These are phyloP conservation scores for Wallacemonas collosoma DNA, from an alignment of 208 protist genomes.

Conservation along the genomic window DNA sequence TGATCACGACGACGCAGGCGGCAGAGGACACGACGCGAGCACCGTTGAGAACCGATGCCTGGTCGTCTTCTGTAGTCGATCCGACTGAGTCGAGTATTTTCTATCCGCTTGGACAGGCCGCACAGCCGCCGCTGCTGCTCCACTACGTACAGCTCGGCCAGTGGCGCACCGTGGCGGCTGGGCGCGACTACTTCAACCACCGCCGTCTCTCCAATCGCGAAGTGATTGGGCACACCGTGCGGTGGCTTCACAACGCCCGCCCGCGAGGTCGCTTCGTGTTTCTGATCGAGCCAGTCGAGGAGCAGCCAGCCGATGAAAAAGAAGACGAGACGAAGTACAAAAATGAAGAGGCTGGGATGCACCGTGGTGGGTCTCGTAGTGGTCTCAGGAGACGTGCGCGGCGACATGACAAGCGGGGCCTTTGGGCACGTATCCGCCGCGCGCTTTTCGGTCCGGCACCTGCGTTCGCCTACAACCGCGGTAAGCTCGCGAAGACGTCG, in stretches of 20 bases:
- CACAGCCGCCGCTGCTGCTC: slow-evolving; percentile 54
- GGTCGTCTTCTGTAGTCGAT: background rate
- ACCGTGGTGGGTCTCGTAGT: too few relatives aligned
- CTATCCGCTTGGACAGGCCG: slow-evolving; percentile 53
- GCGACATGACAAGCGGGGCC: too few relatives aligned
- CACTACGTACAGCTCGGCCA: slow-evolving; percentile 67
- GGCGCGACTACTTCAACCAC: slow-evolving; percentile 72
- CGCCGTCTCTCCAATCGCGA: slow-evolving; percentile 58
- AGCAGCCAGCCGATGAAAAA: slow-evolving; percentile 3
- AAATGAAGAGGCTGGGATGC: background rate
- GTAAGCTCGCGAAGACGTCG: slow-evolving; percentile 24
- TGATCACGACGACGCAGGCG: too few relatives aligned
- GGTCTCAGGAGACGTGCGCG: too few relatives aligned
- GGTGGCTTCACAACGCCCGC: slow-evolving; percentile 62
- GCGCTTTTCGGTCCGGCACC: slow-evolving; percentile 32
- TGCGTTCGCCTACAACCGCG: slow-evolving; percentile 41
- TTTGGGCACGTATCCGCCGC: slow-evolving; percentile 19
- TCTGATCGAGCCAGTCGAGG: slow-evolving; percentile 60
- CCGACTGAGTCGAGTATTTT: slow-evolving; percentile 64
- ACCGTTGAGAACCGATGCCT: too few relatives aligned
- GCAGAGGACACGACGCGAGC: too few relatives aligned
- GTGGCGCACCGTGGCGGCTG: slow-evolving; percentile 57
- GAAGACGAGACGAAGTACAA: background rate
- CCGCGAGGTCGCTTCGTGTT: slow-evolving; percentile 73
- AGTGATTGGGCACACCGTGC: slow-evolving; percentile 62